Conservation (phyloP, 2,329 filamentous ascomycete genomes). For the Xylaria arbuscula region DNA sequence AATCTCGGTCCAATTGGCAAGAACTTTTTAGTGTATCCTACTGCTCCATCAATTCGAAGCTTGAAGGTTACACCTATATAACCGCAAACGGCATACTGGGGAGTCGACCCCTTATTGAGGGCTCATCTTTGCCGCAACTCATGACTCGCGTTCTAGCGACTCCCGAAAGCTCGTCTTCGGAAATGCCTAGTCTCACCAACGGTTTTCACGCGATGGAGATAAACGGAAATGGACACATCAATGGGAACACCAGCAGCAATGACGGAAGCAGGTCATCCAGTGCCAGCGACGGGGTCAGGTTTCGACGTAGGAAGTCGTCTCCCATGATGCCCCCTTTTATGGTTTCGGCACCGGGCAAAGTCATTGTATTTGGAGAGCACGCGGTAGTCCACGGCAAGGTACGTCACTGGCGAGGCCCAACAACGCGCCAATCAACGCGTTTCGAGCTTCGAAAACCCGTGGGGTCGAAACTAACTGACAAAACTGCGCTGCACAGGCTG, state of each 20-base stretch:
- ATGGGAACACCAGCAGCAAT: constrained; percentile 50
- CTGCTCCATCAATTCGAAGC: background rate
- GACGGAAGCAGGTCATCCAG: constrained; percentile 47
- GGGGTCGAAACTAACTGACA: constrained; percentile 15
- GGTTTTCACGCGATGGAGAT: constrained; percentile 46
- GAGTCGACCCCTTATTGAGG: constrained; percentile 5
- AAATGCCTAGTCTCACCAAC: constrained; percentile 50
- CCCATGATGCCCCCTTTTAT: constrained; percentile 90
- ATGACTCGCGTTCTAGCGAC: constrained; percentile 46
- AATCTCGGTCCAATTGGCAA: constrained; percentile 8
- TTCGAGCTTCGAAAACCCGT: background rate
- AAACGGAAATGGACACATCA: constrained; percentile 45
- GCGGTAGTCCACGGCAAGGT: constrained; percentile 98
- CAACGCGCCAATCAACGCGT: background rate
- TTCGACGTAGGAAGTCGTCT: constrained; percentile 68
- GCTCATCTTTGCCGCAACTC: constrained; percentile 27
- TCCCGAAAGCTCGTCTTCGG: constrained; percentile 47
- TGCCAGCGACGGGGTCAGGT: constrained; percentile 52
- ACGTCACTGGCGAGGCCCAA: constrained; percentile 41
- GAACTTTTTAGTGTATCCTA: background rate
- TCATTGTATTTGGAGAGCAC: constrained; percentile 98
- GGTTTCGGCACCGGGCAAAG: constrained; percentile 97
- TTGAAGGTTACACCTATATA: constrained; percentile 14
- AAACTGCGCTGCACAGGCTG: constrained; percentile 65
- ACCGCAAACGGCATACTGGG: constrained; percentile 21